phyloP scores from a whole-genome alignment of 805 yeast species.

The Starmerella etchellsii region DNA sequence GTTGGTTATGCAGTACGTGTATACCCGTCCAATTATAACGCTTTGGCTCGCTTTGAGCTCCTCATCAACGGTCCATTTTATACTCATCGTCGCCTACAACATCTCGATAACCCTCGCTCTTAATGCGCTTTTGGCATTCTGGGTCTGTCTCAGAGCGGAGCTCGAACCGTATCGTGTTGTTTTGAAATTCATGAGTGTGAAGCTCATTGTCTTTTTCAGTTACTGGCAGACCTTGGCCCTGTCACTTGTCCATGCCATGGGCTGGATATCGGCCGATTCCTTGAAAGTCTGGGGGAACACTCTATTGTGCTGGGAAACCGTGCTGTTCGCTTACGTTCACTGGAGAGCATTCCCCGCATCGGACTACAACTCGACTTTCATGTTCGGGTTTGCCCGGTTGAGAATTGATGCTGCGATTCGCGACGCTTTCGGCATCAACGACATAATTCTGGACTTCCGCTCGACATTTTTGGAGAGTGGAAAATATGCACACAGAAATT shows the following conservation, averaged over 20 bases:
- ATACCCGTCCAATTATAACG: conserved; percentile 82
- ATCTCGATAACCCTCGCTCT: conserved; percentile 67
- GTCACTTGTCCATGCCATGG: conserved; percentile 32
- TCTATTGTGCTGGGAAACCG: conserved; percentile 66
- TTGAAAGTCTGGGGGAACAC: conserved; percentile 65
- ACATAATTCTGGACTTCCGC: conserved; percentile 64
- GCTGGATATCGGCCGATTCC: conserved; percentile 24
- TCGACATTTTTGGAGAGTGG: conserved; percentile 53
- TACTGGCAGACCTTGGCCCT: conserved; percentile 81
- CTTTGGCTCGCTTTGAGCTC: conserved; percentile 19
- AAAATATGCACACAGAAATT: conserved; percentile 67
- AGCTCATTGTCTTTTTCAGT: conserved; percentile 89
- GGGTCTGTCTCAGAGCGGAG: conserved; percentile 79
- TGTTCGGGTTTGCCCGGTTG: conserved; percentile 62
- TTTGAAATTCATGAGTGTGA: conserved; percentile 86
- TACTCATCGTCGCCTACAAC: conserved; percentile 64
- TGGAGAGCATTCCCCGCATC: conserved; percentile 69
- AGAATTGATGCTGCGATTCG: conserved; percentile 48
- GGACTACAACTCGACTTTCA: conserved; percentile 47
- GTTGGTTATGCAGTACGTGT: conserved; percentile 84
- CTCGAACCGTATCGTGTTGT: conserved; percentile 71
- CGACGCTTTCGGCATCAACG: conserved; percentile 69
- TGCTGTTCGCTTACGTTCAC: conserved; percentile 80
- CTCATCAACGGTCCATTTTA: conserved; percentile 30
- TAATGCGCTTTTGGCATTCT: conserved; percentile 75